phyloP scores from a whole-genome alignment of 345 rosid genomes.

The Syzygium jambos region DNA sequence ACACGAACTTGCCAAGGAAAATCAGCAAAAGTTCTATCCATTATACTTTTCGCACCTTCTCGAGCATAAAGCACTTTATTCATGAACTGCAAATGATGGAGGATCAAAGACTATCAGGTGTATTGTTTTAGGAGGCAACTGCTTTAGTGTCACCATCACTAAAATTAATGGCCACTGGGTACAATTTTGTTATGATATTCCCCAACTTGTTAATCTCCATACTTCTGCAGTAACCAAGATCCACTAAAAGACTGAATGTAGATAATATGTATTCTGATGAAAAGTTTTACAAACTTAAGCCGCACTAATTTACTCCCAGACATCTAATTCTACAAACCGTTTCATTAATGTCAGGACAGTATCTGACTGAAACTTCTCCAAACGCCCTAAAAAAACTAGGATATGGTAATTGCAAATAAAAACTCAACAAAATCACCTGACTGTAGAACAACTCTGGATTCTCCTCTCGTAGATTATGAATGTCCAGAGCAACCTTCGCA shows the following conservation, averaged over 20 bases:
- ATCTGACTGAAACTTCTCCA: not conserved
- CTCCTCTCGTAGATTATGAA: conserved; percentile 76
- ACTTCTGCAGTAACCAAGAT: not conserved
- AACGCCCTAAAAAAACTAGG: not conserved
- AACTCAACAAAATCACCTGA: conserved; percentile 35
- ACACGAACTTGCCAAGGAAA: conserved; percentile 85
- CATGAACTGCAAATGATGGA: conserved; percentile 58
- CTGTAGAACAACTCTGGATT: conserved; percentile 78
- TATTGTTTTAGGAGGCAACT: not conserved
- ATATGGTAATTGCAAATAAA: not conserved
- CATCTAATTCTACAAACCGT: not conserved
- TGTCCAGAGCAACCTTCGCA: conserved; percentile 88
- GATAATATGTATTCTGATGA: not conserved
- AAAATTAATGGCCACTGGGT: not conserved
- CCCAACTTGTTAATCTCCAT: not conserved
- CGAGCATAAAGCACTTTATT: conserved; percentile 87
- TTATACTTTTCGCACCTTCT: conserved; percentile 88
- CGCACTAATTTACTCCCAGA: not conserved
- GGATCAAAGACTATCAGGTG: not conserved
- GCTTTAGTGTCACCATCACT: not conserved
- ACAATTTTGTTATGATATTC: not conserved
- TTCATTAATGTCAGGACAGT: not conserved
- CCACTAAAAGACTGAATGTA: not conserved
- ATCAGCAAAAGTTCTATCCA: conserved; percentile 85
- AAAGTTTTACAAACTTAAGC: not conserved